Evolutionary conservation across 495 filamentous ascomycete genomes (phyloP).

Genomic region (Aspergillus ellipticus): DNA sequence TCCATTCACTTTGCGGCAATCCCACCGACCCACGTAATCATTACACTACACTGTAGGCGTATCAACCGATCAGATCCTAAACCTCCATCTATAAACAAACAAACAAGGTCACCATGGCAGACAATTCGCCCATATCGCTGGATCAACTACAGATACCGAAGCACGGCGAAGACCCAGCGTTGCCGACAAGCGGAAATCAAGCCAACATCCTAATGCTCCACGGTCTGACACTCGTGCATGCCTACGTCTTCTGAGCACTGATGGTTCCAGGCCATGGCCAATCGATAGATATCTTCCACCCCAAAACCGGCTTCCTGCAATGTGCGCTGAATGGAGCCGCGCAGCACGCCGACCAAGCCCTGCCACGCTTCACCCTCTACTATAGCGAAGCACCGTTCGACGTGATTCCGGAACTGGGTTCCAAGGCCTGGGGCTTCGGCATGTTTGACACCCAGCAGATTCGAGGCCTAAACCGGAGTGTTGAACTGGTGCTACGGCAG

Average conservation of each 20-base stretch:
- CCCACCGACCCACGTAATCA: no score
- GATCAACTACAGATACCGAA: background rate
- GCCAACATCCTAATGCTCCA: background rate
- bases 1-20: no score
- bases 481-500: background rate
- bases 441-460: background rate
- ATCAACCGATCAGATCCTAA: no score
- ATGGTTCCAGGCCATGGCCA: constrained; percentile 5
- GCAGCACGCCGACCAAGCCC: background rate
- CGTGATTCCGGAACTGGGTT: background rate
- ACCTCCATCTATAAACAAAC: no score
- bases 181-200: background rate
- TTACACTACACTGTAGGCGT: no score
- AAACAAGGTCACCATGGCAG: background rate
- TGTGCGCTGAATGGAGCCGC: background rate
- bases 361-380: background rate
- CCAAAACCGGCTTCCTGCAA: constrained; percentile 15
- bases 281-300: constrained; percentile 9
- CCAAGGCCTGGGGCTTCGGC: background rate
- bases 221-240: background rate
- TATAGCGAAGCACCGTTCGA: background rate
- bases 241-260: background rate
- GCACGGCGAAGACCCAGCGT: background rate
- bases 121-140: background rate
- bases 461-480: background rate